A percentile compares a stretch with the other conserved stretches of the same genome.
phyloP scores from a whole-genome alignment of 495 filamentous ascomycete species.

The Neurospora sp. region DNA sequence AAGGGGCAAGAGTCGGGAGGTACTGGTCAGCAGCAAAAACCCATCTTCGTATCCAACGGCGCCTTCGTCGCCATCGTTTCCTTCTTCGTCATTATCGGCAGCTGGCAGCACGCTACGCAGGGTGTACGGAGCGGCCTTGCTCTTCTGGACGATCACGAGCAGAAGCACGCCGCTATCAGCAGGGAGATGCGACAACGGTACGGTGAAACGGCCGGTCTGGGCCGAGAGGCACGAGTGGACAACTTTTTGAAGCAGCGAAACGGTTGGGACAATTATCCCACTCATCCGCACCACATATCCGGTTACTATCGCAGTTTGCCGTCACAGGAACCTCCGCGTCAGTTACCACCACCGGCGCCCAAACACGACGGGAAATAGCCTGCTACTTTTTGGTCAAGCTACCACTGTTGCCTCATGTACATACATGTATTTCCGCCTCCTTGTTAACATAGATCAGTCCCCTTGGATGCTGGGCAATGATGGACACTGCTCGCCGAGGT shows the following conservation, averaged over 20 bases:
- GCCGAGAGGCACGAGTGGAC: conserved; percentile 55
- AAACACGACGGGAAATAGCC: neutral
- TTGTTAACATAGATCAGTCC: neutral
- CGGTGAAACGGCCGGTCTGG: conserved; percentile 37
- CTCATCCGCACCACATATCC: neutral
- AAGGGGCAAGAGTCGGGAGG: conserved; percentile 29
- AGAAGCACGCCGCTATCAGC: conserved; percentile 51
- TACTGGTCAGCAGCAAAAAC: conserved; percentile 39
- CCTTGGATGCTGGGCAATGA: neutral
- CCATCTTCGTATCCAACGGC: conserved; percentile 62
- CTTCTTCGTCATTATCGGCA: conserved; percentile 53
- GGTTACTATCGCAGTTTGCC: neutral
- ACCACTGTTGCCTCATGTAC: neutral
- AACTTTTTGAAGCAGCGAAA: conserved; percentile 65
- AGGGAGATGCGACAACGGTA: conserved; percentile 50
- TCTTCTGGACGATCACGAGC: conserved; percentile 51
- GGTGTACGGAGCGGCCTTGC: conserved; percentile 46
- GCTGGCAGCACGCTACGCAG: conserved; percentile 56
- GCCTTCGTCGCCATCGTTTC: conserved; percentile 63
- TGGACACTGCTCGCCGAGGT: neutral
- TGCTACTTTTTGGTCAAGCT: neutral
- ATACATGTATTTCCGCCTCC: neutral
- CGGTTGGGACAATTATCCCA: conserved; percentile 17
- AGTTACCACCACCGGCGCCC: neutral
- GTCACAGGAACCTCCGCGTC: neutral